Base-by-base conservation (phyloP, 352 stramenopile species). In the Phytophthora pinifolia region DNA sequence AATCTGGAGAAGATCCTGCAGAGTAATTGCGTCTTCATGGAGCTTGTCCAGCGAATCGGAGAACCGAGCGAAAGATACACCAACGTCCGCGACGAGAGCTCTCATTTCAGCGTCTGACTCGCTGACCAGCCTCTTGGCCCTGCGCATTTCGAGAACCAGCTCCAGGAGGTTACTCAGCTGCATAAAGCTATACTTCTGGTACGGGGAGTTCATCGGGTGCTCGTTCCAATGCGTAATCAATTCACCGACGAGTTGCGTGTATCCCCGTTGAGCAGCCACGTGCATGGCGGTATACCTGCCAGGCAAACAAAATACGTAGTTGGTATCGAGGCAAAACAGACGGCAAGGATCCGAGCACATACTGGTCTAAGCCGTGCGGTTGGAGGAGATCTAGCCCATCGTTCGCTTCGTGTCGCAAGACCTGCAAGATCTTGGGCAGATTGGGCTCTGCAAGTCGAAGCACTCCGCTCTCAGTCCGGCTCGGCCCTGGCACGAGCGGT, bases 1-100 rank as follows among this genome's bases (percentile, higher is more conserved):
- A 38, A 92, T 89, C 22, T 69, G 62, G 8, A 92, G 47, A 27
- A 92, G 55, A 32, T 92, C 76, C 45, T 79, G 69, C 7, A 92
- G 38, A 9, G 73, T 78, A 10, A 89, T 67, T 1, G 58, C 70
- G 9, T 75, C 57, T 32, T 83, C 70, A 29, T 83, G 69, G 5
- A 89, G 62, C 34, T 86, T 83, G 44, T 89, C 77, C 10, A 89
- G 56, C 12, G 71, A 75, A 31, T 89, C 74, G 1, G 75, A 85
- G 29, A 91, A 86, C n/a, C 82, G 70, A 31, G 65, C 56, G 27
- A 89, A 88, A 0, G 73, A 51, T 0, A 88, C 74, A 4, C 83
- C 79, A 20, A 89, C 66, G 27, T 77, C 27, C 0, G 64, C 61
- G 10, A 89, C 72, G 4, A 88, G 62, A 15, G 73, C 66, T 37